These are phyloP conservation scores for Fusarium agapanthi DNA, from an alignment of 2,329 filamentous ascomycete species.

Conservation along the genomic window DNA sequence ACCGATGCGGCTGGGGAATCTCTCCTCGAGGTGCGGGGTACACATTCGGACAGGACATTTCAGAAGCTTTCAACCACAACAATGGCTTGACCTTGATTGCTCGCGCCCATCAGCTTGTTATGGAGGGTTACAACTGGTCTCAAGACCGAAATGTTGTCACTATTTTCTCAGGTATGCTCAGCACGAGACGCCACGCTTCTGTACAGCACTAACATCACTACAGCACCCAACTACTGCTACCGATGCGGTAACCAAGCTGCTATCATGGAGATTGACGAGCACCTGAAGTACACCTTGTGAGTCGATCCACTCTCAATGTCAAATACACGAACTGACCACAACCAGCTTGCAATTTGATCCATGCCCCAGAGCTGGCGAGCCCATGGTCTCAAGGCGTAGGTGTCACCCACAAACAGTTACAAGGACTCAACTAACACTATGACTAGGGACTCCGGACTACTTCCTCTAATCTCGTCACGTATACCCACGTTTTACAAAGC, in stretches of 20 bases:
- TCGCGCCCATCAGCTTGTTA: slow-evolving; percentile 95
- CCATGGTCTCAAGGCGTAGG: slow-evolving; percentile 94
- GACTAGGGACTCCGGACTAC: slow-evolving; percentile 86
- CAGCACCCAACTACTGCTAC: slow-evolving; percentile 95
- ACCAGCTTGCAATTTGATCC: slow-evolving; percentile 97
- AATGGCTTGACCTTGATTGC: slow-evolving; percentile 96
- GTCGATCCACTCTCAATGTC: slow-evolving; percentile 50
- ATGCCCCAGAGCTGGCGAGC: slow-evolving; percentile 95
- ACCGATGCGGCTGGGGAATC: slow-evolving; percentile 95
- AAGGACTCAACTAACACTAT: slow-evolving; percentile 31
- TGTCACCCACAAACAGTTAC: slow-evolving; percentile 8
- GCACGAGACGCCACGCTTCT: background rate
- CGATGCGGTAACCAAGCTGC: slow-evolving; percentile 98
- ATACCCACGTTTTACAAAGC: slow-evolving; percentile 41
- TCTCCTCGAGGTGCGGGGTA: slow-evolving; percentile 94
- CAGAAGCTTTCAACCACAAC: slow-evolving; percentile 99
- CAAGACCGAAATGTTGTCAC: slow-evolving; percentile 98
- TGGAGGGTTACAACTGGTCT: slow-evolving; percentile 99
- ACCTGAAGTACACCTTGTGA: slow-evolving; percentile 99
- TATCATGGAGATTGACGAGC: slow-evolving; percentile 99
- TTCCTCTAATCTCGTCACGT: slow-evolving; percentile 77
- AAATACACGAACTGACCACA: slow-evolving; percentile 38
- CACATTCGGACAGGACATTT: slow-evolving; percentile 96
- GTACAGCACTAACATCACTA: background rate
- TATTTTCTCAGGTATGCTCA: slow-evolving; percentile 85